These are phyloP conservation scores for Inonotus obliquus DNA, from an alignment of 1,284 basidiomycete species.

Conservation along the genomic window DNA sequence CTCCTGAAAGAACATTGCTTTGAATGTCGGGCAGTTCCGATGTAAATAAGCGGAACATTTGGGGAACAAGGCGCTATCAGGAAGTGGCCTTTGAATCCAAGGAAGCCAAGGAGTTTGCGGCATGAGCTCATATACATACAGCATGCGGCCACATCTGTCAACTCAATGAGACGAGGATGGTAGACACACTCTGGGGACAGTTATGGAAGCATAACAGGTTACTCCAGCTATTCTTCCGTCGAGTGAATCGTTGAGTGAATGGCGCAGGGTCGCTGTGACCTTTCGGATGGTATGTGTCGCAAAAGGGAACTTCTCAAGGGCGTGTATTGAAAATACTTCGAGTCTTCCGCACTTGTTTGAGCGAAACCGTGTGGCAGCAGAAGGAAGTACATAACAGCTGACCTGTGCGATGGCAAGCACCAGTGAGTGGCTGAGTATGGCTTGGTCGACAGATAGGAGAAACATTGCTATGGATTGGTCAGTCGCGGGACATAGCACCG, in stretches of 20 bases:
- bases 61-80: neutral
- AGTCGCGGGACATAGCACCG: neutral
- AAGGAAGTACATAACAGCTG: neutral
- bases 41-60: neutral
- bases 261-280: neutral
- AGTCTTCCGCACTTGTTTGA: neutral
- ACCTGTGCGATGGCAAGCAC: neutral
- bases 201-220: neutral
- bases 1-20: neutral
- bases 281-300: neutral
- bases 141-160: neutral
- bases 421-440: neutral
- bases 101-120: neutral
- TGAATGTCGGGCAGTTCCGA: neutral
- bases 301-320: neutral
- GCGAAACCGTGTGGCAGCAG: neutral
- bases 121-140: neutral
- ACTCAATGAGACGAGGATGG: neutral
- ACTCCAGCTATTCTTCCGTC: neutral
- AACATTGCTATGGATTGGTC: neutral
- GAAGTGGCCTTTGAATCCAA: neutral
- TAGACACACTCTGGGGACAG: neutral
- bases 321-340: neutral
- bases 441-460: neutral
- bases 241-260: neutral